Evolutionary conservation across 768 basidiomycete genomes (phyloP), one percentile per base, ranked within the genome.

Genomic region (Pleurotus giganteus): DNA sequence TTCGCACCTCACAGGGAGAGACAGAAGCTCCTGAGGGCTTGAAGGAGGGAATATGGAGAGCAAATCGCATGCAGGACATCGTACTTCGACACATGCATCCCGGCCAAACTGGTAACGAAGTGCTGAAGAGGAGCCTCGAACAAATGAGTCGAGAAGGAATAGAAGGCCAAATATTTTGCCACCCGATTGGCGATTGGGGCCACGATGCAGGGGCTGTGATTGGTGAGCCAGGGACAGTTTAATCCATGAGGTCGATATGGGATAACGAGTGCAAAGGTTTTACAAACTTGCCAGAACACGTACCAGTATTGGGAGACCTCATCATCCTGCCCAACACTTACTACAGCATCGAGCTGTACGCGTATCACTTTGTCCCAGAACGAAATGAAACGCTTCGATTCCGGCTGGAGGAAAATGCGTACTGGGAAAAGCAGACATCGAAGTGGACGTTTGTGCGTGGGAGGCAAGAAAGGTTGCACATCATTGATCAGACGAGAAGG

Each of bases 171-270:
- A 73, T 82, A 27, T 83, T 75, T 58, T 77, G 67, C 28, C 79
- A 83, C 66, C 79, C 81, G 5, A 81, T 83, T 37, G 78, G 81
- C 23, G 80, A 80, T 59, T 82, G 76, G 72, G 81, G 80, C 13
- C 80, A 83, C 63, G 73, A 74, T 36, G 74, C 80, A 12, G 80
- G 80, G 2, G 72, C 76, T 43, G 72, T 80, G 12, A 76, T 81
- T 21, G 79, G 78, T 71, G 61, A 60, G 71, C 54, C 55, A 57
- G 21, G 46, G 36, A 17, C 51, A 11, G 31, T 24, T 23, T 13
- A 3, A 32, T 12, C 17, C 15, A 3, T 3, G 4, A 19, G 15
- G 21, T 13, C 36, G 15, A 46, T n/a, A 36, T 31, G 4, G 34
- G 28, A 21, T 23, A 31, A 17, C 17, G 6, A 32, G 5, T 34